phyloP scores from a whole-genome alignment of 2,329 filamentous ascomycete genomes.

The Clarireedia paspali region DNA sequence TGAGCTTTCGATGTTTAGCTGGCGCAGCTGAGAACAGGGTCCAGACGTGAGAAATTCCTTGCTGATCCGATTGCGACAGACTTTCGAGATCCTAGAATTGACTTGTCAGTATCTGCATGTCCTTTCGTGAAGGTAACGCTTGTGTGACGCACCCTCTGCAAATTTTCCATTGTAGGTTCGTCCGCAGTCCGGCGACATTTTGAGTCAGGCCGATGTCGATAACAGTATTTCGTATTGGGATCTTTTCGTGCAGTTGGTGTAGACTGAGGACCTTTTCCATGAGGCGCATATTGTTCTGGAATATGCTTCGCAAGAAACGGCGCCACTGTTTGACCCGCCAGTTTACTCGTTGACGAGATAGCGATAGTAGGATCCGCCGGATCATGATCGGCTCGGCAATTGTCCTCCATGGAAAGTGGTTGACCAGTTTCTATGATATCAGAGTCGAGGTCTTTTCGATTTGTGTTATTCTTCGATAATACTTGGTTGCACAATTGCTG shows the following conservation, averaged over 20 bases:
- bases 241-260: conserved; percentile 37
- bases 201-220: conserved; percentile 86
- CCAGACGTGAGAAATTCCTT: conserved; percentile 96
- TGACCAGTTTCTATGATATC: conserved; percentile 13
- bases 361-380: conserved; percentile 19
- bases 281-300: conserved; percentile 76
- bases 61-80: conserved; percentile 77
- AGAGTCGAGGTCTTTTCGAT: conserved; percentile 6
- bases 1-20: conserved; percentile 86
- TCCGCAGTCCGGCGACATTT: conserved; percentile 91
- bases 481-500: conserved; percentile 14
- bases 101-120: conserved; percentile 1
- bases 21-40: conserved; percentile 94
- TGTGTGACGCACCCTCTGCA: conserved; percentile 64
- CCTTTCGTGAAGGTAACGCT: neutral
- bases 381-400: conserved; percentile 20
- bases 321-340: conserved; percentile 27
- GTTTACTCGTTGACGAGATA: conserved; percentile 23
- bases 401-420: conserved; percentile 20
- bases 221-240: conserved; percentile 86
- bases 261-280: conserved; percentile 45
- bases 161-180: conserved; percentile 90
- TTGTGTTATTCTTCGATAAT: conserved; percentile 7
- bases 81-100: conserved; percentile 64
- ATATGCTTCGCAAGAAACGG: conserved; percentile 91